A percentile compares a stretch with the other conserved stretches of the same genome.
These are phyloP conservation scores for Pythium pyrilobum DNA, from an alignment of 352 stramenopile species.

Conservation along the genomic window DNA sequence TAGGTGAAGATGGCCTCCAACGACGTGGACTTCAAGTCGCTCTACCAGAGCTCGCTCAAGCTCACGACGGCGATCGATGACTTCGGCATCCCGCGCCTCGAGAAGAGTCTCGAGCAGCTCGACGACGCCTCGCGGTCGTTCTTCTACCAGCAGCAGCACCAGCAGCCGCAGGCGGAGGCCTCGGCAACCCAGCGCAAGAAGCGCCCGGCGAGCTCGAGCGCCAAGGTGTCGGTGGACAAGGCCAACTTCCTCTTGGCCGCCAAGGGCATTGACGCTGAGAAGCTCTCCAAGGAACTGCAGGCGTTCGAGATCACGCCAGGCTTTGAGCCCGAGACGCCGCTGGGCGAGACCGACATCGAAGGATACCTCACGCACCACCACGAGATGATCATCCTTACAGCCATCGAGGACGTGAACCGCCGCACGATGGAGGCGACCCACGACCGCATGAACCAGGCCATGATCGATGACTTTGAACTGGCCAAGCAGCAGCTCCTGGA, in stretches of 20 bases:
- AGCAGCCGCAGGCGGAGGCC: background rate
- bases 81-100: constrained; percentile 63
- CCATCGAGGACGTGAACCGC: constrained; percentile 83
- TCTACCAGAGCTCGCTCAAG: constrained; percentile 87
- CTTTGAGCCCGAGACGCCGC: constrained; percentile 74
- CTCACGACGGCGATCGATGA: constrained; percentile 76
- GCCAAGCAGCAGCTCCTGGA: constrained; percentile 74
- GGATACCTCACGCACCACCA: constrained; percentile 87
- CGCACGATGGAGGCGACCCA: constrained; percentile 76
- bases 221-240: constrained; percentile 43
- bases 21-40: constrained; percentile 77
- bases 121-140: constrained; percentile 58
- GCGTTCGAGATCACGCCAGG: constrained; percentile 70
- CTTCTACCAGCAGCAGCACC: constrained; percentile 34
- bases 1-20: constrained; percentile 23
- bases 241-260: constrained; percentile 81
- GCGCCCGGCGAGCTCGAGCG: constrained; percentile 27
- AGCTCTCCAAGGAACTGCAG: constrained; percentile 78
- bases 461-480: constrained; percentile 83
- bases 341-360: constrained; percentile 83
- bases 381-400: constrained; percentile 89
- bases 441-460: constrained; percentile 79
- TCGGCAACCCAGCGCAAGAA: constrained; percentile 30
- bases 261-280: constrained; percentile 85
- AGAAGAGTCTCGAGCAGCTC: constrained; percentile 80